Evolutionary conservation across 345 rosid genomes (phyloP).

Genomic region (Rhodamnia rubescens): DNA sequence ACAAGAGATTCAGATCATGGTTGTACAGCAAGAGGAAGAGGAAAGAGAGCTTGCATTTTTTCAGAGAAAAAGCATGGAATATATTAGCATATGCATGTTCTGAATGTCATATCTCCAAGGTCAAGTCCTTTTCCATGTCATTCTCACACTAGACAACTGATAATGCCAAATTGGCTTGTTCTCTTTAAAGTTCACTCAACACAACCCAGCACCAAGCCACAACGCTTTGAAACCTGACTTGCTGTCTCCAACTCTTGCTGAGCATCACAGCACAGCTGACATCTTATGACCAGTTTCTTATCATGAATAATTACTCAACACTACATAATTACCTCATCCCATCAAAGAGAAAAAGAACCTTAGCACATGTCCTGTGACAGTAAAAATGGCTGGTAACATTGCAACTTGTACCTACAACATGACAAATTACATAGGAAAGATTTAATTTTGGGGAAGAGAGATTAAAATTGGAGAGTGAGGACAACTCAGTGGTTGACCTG

Average conservation of each 20-base stretch:
- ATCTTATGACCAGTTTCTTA: neutral
- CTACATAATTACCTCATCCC: neutral
- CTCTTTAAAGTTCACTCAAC: neutral
- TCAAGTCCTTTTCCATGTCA: constrained; percentile 17
- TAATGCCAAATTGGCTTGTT: constrained; percentile 5
- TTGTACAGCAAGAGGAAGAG: constrained; percentile 26
- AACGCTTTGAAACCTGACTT: neutral
- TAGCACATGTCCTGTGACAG: neutral
- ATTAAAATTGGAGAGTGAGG: neutral
- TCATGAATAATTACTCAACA: neutral
- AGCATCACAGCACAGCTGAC: neutral
- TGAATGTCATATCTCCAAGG: neutral
- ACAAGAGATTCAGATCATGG: constrained; percentile 1
- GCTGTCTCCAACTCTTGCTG: neutral
- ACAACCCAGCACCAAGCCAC: neutral
- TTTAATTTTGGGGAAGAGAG: neutral
- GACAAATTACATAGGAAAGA: neutral
- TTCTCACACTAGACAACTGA: neutral
- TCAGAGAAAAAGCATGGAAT: neutral
- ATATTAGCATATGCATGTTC: neutral
- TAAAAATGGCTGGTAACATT: neutral
- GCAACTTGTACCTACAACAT: neutral
- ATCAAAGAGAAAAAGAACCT: neutral
- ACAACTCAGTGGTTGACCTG: neutral
- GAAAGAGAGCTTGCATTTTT: neutral